Conservation (phyloP, 192 early-diverging fungal genomes). For the Linnemannia zychae region DNA sequence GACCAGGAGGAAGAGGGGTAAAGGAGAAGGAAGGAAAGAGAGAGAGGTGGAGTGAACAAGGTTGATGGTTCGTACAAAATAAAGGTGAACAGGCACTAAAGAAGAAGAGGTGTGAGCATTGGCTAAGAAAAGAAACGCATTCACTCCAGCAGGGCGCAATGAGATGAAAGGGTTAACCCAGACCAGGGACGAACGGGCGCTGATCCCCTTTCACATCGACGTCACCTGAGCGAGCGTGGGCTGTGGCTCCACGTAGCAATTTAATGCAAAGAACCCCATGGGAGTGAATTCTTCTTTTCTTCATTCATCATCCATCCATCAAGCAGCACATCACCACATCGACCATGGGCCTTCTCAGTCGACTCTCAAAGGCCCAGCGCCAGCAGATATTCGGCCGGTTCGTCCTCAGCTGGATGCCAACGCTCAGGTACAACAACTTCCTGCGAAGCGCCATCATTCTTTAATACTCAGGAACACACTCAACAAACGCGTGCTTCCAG, state of each 20-base stretch:
- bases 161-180: background rate
- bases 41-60: constrained; percentile 6
- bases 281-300: background rate
- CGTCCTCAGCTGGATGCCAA: constrained; percentile 44
- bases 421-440: constrained; percentile 25
- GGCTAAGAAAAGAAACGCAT: constrained; percentile 7
- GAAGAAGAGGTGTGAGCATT: background rate
- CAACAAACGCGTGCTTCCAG: background rate
- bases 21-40: background rate
- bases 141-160: background rate
- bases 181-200: background rate
- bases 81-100: background rate
- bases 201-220: background rate
- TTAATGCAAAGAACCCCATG: background rate
- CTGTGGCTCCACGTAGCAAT: background rate
- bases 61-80: background rate
- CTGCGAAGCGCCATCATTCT: background rate
- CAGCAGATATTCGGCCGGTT: constrained; percentile 40
- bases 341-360: constrained; percentile 38
- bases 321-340: background rate
- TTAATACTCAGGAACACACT: background rate
- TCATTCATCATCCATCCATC: constrained; percentile 4
- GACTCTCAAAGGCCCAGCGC: constrained; percentile 43
- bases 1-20: background rate
- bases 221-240: background rate